A percentile compares a stretch with the other conserved stretches of the same genome.
phyloP scores from a whole-genome alignment of 2,329 filamentous ascomycete genomes.

The Phyllosticta citrichinensis region DNA sequence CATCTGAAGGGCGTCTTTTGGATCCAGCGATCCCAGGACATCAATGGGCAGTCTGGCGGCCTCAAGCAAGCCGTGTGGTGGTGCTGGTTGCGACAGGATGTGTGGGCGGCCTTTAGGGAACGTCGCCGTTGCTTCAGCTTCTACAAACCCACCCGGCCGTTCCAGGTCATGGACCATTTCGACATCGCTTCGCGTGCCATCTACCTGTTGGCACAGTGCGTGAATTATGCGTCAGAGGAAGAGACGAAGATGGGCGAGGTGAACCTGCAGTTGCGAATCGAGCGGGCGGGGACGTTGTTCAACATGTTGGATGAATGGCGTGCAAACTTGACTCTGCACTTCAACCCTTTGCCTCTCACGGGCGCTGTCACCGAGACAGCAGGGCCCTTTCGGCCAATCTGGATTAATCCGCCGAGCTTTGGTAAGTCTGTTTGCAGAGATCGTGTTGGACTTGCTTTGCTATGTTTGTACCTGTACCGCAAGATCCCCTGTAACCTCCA shows the following conservation, averaged over 20 bases:
- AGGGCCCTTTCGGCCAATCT: conserved; percentile 36
- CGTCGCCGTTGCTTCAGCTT: conserved; percentile 47
- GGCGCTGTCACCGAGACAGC: neutral
- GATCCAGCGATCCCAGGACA: conserved; percentile 53
- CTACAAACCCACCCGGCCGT: conserved; percentile 44
- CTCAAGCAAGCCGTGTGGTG: conserved; percentile 53
- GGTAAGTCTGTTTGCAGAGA: conserved; percentile 17
- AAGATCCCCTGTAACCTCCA: neutral
- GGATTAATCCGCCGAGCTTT: conserved; percentile 41
- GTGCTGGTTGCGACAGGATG: conserved; percentile 56
- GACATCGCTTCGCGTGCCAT: conserved; percentile 45
- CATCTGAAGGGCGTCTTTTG: conserved; percentile 57
- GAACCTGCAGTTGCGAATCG: conserved; percentile 33
- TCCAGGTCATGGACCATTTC: conserved; percentile 39
- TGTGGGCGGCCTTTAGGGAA: conserved; percentile 55
- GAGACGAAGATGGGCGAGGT: conserved; percentile 34
- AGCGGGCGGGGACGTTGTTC: conserved; percentile 36
- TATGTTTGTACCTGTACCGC: neutral
- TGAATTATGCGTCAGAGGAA: conserved; percentile 50
- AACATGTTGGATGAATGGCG: conserved; percentile 43
- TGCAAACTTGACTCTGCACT: conserved; percentile 34
- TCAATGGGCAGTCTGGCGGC: conserved; percentile 48
- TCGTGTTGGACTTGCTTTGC: neutral
- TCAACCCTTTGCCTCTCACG: conserved; percentile 30
- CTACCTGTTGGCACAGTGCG: conserved; percentile 46